Evolutionary conservation across 805 yeast species (phyloP).

Genomic region (Lipomyces kockii): DNA sequence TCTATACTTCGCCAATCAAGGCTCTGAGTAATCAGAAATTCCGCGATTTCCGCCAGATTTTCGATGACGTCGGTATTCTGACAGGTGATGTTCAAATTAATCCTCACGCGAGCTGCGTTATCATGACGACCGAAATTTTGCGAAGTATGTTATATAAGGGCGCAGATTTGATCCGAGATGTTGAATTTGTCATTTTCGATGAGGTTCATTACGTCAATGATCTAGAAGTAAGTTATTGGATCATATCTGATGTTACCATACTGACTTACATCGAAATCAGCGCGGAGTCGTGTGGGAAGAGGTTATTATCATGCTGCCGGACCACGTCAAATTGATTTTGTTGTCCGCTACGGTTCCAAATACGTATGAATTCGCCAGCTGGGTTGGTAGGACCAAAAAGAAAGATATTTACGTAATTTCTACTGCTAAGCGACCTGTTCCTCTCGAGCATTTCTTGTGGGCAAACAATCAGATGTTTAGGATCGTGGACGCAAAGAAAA

Average conservation of each 20-base stretch:
- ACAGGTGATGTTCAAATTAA: constrained; percentile 98
- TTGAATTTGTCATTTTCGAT: constrained; percentile 95
- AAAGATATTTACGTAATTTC: constrained; percentile 95
- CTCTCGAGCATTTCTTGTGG: constrained; percentile 84
- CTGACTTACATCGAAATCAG: constrained; percentile 10
- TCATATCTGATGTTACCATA: background rate
- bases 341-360: constrained; percentile 99
- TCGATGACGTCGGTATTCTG: constrained; percentile 87
- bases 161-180: constrained; percentile 94
- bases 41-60: constrained; percentile 80
- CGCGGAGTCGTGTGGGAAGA: constrained; percentile 99
- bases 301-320: constrained; percentile 96
- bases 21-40: constrained; percentile 90
- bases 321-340: constrained; percentile 88
- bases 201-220: constrained; percentile 98
- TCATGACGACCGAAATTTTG: constrained; percentile 97
- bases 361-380: constrained; percentile 94
- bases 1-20: constrained; percentile 93
- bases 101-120: constrained; percentile 92
- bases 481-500: constrained; percentile 73
- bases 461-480: constrained; percentile 75
- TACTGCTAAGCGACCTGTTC: constrained; percentile 96
- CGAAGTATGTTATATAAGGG: constrained; percentile 96
- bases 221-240: constrained; percentile 55
- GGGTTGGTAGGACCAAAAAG: constrained; percentile 98